Percentiles rank a stretch among this genome's conserved stretches.
These are phyloP conservation scores for Phytophthora kernoviae DNA, from an alignment of 352 stramenopile species.

Conservation along the genomic window DNA sequence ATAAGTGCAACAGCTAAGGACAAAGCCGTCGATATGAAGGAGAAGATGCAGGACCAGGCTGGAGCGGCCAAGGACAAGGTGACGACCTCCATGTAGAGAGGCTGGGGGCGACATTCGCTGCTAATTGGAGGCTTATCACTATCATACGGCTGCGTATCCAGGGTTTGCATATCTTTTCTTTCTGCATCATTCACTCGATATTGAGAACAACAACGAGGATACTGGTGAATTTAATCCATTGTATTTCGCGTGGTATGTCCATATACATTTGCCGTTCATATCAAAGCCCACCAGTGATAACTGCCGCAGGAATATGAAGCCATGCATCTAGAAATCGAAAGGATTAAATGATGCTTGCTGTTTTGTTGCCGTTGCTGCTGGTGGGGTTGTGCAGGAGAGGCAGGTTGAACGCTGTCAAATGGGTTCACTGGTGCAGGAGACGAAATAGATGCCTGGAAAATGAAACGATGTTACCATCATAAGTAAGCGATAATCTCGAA, in stretches of 20 bases:
- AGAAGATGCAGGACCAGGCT: slow-evolving; percentile 14
- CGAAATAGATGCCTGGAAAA: slow-evolving; percentile 30
- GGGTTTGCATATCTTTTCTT: no score
- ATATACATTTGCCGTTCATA: not conserved
- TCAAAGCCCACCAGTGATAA: not conserved
- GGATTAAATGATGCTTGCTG: slow-evolving; percentile 49
- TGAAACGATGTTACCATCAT: slow-evolving; percentile 3
- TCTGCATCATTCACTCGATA: no score
- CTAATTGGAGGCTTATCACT: no score
- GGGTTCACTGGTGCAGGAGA: slow-evolving; percentile 29
- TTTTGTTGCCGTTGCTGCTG: slow-evolving; percentile 6
- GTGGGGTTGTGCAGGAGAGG: slow-evolving; percentile 7
- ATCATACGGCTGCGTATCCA: no score
- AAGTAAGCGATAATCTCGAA: not conserved
- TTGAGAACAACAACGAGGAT: no score
- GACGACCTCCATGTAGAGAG: slow-evolving; percentile 14
- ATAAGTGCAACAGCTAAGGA: slow-evolving; percentile 1
- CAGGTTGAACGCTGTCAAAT: slow-evolving; percentile 33
- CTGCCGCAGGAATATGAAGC: not conserved
- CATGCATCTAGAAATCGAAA: slow-evolving; percentile 48
- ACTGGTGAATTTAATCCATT: no score
- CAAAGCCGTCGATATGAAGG: no score
- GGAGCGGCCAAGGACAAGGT: slow-evolving; percentile 24
- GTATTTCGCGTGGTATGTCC: not conserved
- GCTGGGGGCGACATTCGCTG: no score